Evolutionary conservation across 2,329 filamentous ascomycete genomes (phyloP), one percentile per base, ranked within the genome.

Genomic region (Aspergillus japonicus): DNA sequence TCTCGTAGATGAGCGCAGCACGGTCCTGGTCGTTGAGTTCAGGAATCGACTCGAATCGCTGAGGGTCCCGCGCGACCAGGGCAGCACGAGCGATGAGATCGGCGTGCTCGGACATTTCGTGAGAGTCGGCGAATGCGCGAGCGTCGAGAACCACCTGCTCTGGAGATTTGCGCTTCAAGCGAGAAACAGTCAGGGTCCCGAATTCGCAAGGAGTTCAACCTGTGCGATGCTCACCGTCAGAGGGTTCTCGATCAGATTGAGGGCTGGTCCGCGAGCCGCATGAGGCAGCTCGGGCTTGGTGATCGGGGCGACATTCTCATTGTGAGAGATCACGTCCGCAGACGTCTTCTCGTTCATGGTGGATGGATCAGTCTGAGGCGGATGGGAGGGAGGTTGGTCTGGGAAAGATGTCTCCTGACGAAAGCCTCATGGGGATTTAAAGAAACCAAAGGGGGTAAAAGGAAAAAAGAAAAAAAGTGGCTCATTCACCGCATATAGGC

Each of bases 221-320:
- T 8, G 33, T 16, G 21, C 50, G 11, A 52, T 14, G 57, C 73
- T 69, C 62, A 81, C 79, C 70, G 73, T 76, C 55, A 81, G 65
- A 29, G 79, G 79, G 57, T 81, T 81, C 66, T 79, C 69, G 59
- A 82, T 75, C 54, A 82, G 73, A 65, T 82, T 82, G 58, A 81
- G 62, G 5, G 78, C 80, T 7, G 39, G 39, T 1, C 39, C 39
- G 6, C 59, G 65, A 21, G 52, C n/a, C 3, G 50, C 48, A 5
- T 59, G 56, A 24, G 49, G 44, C 21, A 50, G 21, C 33, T 50
- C 62, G 3, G 51, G n/a, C 44, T 48, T 53, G 10, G 26, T 47
- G 2, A 44, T 4, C 10, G 24, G 24, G 6, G n/a, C 7, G 14
- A 54, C 47, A n/a, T 47, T 24, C 44, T 63, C 62, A 56, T 58